These are phyloP conservation scores for Marasmius fiardii DNA, from an alignment of 1,284 basidiomycete species.

Conservation along the genomic window DNA sequence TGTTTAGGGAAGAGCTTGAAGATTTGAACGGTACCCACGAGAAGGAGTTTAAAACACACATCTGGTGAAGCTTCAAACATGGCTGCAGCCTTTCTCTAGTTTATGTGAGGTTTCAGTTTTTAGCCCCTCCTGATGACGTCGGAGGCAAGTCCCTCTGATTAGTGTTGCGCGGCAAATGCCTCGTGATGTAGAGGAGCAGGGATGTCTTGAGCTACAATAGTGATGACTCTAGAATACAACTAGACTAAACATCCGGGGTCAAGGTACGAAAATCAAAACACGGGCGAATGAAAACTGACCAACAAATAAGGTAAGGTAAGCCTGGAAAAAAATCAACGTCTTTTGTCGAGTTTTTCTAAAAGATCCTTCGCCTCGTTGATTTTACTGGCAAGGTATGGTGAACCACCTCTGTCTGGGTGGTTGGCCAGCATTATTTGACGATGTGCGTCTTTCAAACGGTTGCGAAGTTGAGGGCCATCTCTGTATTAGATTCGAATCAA, in stretches of 20 bases:
- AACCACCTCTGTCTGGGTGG: conserved; percentile 95
- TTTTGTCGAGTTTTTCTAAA: conserved; percentile 50
- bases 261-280: background rate
- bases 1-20: too few species aligned
- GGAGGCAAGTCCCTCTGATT: background rate
- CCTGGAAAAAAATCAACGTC: background rate
- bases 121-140: background rate
- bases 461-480: conserved; percentile 71
- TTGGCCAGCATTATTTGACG: conserved; percentile 93
- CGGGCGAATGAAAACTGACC: background rate
- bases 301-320: background rate
- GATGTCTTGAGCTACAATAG: background rate
- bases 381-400: conserved; percentile 97
- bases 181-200: background rate
- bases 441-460: conserved; percentile 85
- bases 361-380: conserved; percentile 92
- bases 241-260: background rate
- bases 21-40: too few species aligned
- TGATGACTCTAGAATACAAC: background rate
- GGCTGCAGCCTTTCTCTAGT: too few species aligned
- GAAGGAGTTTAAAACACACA: too few species aligned
- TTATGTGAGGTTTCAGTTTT: too few species aligned
- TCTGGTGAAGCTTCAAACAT: too few species aligned
- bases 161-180: background rate
- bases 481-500: conserved; percentile 34